Percentiles rank a stretch among this genome's conserved stretches.
These are phyloP conservation scores for Phytophthora meadii DNA, from an alignment of 352 stramenopile species.

Conservation along the genomic window DNA sequence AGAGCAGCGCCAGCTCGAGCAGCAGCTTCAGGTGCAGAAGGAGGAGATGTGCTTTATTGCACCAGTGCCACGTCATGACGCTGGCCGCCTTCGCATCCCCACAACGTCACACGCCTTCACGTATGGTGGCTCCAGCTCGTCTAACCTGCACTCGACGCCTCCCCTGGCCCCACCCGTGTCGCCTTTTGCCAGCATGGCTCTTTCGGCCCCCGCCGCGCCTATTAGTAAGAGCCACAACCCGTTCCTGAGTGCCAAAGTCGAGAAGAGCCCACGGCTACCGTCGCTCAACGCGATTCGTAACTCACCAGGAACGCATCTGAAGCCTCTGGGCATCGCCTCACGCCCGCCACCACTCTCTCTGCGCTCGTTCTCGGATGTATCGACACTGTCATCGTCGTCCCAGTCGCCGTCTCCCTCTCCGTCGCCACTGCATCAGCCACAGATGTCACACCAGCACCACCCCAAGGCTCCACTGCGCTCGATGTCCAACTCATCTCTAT, in stretches of 20 bases:
- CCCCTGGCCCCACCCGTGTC: slow-evolving; percentile 69
- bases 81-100: slow-evolving; percentile 22
- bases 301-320: slow-evolving; percentile 63
- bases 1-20: slow-evolving; percentile 71
- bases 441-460: slow-evolving; percentile 33
- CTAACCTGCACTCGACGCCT: slow-evolving; percentile 50
- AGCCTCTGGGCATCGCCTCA: slow-evolving; percentile 62
- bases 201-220: slow-evolving; percentile 70
- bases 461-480: slow-evolving; percentile 30
- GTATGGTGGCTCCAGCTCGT: slow-evolving; percentile 63
- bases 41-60: slow-evolving; percentile 84
- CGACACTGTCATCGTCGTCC: slow-evolving; percentile 52
- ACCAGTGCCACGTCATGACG: slow-evolving; percentile 50
- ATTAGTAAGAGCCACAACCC: slow-evolving; percentile 62
- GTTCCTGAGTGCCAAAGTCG: slow-evolving; percentile 61
- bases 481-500: slow-evolving; percentile 54
- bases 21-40: slow-evolving; percentile 77
- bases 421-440: slow-evolving; percentile 43
- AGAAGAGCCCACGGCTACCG: slow-evolving; percentile 69
- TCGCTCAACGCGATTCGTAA: slow-evolving; percentile 77
- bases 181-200: slow-evolving; percentile 72
- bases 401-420: slow-evolving; percentile 48
- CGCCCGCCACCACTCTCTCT: slow-evolving; percentile 66
- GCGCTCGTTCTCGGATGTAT: slow-evolving; percentile 62
- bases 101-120: slow-evolving; percentile 60